Evolutionary conservation across 305 asterid species (phyloP).

Genomic region (Caryopteris hybrid): DNA sequence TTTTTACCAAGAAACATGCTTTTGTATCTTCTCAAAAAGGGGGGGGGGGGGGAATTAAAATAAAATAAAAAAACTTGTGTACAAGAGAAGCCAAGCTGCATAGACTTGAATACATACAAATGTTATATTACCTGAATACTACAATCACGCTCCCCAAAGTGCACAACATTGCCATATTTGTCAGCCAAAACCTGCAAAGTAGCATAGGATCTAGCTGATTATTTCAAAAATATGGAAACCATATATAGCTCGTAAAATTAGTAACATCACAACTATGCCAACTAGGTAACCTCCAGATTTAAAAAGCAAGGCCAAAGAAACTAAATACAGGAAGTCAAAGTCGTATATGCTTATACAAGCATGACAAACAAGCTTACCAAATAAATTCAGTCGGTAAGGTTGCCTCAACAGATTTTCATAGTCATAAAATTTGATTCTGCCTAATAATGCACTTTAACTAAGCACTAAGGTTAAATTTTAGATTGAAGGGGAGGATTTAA

Average conservation of each 20-base stretch:
- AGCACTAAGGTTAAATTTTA: not conserved
- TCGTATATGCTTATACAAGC: not conserved
- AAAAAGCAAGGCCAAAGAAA: not conserved
- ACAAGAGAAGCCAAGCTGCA: conserved; percentile 9
- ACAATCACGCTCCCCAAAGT: conserved; percentile 99
- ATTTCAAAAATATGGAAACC: not conserved
- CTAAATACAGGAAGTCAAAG: not conserved
- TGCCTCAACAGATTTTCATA: not conserved
- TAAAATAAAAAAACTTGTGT: too few species aligned
- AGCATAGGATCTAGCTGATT: conserved; percentile 2
- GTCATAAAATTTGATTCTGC: not conserved
- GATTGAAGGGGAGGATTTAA: too few species aligned
- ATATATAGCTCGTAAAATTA: not conserved
- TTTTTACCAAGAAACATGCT: conserved; percentile 6
- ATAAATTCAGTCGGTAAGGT: not conserved
- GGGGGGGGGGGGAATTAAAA: too few species aligned
- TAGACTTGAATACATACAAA: too few species aligned
- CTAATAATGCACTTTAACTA: not conserved
- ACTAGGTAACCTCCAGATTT: not conserved
- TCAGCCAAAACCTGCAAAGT: conserved; percentile 82
- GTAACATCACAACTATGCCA: conserved; percentile 8
- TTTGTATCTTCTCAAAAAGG: too few species aligned
- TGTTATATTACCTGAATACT: conserved; percentile 81
- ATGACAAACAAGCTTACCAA: not conserved
- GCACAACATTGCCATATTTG: conserved; percentile 83